phyloP scores from a whole-genome alignment of 768 basidiomycete genomes.

The Agaricus blazei region DNA sequence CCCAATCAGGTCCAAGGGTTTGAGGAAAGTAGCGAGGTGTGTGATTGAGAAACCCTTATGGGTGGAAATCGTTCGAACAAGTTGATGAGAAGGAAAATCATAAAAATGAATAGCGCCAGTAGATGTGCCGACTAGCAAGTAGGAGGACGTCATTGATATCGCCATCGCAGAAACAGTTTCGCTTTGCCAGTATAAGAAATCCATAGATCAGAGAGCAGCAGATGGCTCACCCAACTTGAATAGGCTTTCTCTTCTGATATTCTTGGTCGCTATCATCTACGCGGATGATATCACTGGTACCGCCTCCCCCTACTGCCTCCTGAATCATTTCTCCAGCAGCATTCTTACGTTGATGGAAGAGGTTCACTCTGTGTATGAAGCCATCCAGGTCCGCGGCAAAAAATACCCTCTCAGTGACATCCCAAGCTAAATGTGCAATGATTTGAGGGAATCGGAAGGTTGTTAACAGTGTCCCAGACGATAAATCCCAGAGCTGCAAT shows the following conservation, averaged over 20 bases:
- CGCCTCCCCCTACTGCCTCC: slow-evolving; percentile 75
- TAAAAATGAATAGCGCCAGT: slow-evolving; percentile 73
- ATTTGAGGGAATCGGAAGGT: slow-evolving; percentile 86
- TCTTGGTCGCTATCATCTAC: slow-evolving; percentile 52
- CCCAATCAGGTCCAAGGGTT: slow-evolving; percentile 83
- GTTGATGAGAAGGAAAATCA: slow-evolving; percentile 88
- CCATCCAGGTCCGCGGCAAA: slow-evolving; percentile 80
- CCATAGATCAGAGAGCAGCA: not conserved
- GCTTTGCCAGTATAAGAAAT: slow-evolving; percentile 30
- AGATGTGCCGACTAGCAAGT: slow-evolving; percentile 79
- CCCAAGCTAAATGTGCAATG: slow-evolving; percentile 68
- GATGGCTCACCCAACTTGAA: slow-evolving; percentile 57
- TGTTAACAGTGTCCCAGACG: slow-evolving; percentile 68
- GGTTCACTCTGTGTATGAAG: slow-evolving; percentile 72
- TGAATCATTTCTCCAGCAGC: slow-evolving; percentile 45
- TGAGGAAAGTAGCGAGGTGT: slow-evolving; percentile 71
- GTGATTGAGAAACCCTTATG: slow-evolving; percentile 69
- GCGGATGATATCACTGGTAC: slow-evolving; percentile 63
- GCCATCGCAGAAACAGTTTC: slow-evolving; percentile 68
- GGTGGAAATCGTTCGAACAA: slow-evolving; percentile 72
- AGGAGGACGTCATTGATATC: slow-evolving; percentile 72
- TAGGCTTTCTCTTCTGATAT: slow-evolving; percentile 51
- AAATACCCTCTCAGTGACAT: slow-evolving; percentile 82
- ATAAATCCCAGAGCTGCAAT: slow-evolving; percentile 72
- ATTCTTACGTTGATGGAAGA: slow-evolving; percentile 61